Conservation (phyloP, 305 asterid species). For the Fraxinus floribunda region DNA sequence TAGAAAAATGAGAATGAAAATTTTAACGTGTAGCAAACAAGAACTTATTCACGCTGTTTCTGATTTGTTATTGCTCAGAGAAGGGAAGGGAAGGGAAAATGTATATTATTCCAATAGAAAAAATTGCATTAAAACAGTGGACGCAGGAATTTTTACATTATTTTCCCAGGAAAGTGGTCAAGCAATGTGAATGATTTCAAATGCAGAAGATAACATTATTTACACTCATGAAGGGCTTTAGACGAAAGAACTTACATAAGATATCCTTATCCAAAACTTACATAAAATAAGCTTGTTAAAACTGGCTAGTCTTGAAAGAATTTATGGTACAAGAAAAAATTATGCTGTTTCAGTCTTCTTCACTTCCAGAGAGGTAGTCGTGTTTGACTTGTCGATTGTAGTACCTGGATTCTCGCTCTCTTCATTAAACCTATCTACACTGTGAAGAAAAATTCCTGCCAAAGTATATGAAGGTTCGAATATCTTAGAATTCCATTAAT, state of each 20-base stretch:
- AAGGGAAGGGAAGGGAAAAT: neutral
- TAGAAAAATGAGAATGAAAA: too few relatives aligned
- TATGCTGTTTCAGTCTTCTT: constrained; percentile 34
- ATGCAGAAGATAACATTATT: neutral
- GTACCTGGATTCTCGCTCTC: constrained; percentile 42
- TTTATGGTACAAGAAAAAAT: constrained; percentile 18
- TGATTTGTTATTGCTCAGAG: neutral
- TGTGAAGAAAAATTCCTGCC: constrained; percentile 63
- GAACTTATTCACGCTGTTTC: neutral
- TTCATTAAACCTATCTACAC: constrained; percentile 71
- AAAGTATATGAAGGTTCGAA: neutral
- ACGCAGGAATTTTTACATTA: neutral
- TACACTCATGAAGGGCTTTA: constrained; percentile 17
- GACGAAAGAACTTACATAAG: constrained; percentile 24
- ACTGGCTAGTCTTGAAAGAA: neutral
- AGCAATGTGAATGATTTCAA: neutral
- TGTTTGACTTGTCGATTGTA: constrained; percentile 39
- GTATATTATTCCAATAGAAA: neutral
- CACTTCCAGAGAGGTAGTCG: constrained; percentile 63
- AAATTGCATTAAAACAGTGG: neutral
- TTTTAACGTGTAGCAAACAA: too few relatives aligned
- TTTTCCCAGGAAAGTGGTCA: neutral
- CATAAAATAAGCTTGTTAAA: constrained; percentile 18
- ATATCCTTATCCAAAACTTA: constrained; percentile 1
- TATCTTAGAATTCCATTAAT: neutral